Conservation (phyloP, 2,329 filamentous ascomycete species). For the Dactylellina sp. region DNA sequence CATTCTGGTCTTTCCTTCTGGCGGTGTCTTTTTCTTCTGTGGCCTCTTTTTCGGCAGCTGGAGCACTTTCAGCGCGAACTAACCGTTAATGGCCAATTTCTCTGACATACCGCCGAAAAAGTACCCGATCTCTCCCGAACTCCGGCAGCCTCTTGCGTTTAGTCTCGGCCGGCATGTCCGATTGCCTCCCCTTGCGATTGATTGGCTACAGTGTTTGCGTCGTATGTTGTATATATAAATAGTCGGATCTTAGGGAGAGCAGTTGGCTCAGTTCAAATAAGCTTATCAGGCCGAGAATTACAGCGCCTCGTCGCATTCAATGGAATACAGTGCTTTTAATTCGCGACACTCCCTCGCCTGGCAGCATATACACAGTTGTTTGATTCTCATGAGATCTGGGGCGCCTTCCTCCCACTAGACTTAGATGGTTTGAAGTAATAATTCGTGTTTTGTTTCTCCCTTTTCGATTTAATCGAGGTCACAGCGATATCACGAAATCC, state of each 20-base stretch:
- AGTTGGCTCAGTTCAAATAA: neutral
- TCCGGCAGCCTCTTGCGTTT: constrained; percentile 30
- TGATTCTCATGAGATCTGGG: constrained; percentile 6
- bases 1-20: constrained; percentile 4
- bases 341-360: constrained; percentile 18
- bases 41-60: constrained; percentile 51
- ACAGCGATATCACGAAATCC: constrained; percentile 7
- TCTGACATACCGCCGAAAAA: constrained; percentile 50
- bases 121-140: constrained; percentile 57
- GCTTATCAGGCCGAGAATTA: constrained; percentile 15
- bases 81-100: constrained; percentile 30
- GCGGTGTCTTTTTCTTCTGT: constrained; percentile 23
- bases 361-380: constrained; percentile 2
- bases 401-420: too few relatives aligned
- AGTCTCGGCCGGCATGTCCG: constrained; percentile 42
- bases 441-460: neutral
- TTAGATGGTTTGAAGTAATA: neutral
- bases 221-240: neutral
- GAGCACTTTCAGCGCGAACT: constrained; percentile 38
- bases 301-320: neutral
- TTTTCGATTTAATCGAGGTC: constrained; percentile 2
- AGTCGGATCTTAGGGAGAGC: neutral
- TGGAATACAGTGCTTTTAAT: neutral
- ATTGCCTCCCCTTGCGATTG: constrained; percentile 5
- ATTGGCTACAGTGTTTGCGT: neutral